Evolutionary conservation across 768 basidiomycete genomes (phyloP).

Genomic region (Mycena chlorophos): DNA sequence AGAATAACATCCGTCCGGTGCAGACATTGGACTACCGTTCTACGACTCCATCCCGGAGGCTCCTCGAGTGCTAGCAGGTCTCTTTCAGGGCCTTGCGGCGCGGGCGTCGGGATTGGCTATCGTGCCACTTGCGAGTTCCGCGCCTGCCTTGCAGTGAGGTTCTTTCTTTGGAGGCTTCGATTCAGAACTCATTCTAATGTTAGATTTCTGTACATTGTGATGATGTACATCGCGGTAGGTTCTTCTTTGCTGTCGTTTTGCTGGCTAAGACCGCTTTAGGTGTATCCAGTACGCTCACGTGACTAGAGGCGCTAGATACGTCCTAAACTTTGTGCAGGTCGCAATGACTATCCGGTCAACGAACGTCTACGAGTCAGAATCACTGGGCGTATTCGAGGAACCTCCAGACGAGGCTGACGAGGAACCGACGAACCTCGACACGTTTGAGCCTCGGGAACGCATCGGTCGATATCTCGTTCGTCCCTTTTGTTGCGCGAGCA

Average conservation of each 20-base stretch:
- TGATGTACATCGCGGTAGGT: slow-evolving; percentile 73
- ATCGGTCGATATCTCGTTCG: slow-evolving; percentile 41
- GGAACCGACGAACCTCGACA: slow-evolving; percentile 42
- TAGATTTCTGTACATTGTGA: slow-evolving; percentile 70
- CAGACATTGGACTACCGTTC: slow-evolving; percentile 43
- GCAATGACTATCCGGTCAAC: slow-evolving; percentile 66
- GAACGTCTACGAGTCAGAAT: slow-evolving; percentile 72
- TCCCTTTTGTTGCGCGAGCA: too few relatives aligned
- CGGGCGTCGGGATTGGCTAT: slow-evolving; percentile 56
- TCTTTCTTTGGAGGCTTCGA: background rate
- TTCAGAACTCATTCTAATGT: background rate
- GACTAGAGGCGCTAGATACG: background rate
- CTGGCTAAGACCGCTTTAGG: slow-evolving; percentile 25
- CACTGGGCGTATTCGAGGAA: slow-evolving; percentile 65
- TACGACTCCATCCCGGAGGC: slow-evolving; percentile 40
- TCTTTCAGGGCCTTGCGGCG: slow-evolving; percentile 56
- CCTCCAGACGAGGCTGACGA: slow-evolving; percentile 52
- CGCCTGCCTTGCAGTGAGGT: slow-evolving; percentile 70
- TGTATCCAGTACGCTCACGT: slow-evolving; percentile 42
- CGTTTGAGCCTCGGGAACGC: slow-evolving; percentile 40
- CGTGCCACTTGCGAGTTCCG: slow-evolving; percentile 46
- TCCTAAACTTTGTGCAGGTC: slow-evolving; percentile 34
- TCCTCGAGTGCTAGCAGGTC: slow-evolving; percentile 42
- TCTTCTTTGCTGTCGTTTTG: background rate
- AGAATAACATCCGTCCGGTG: background rate